Conservation (phyloP, 805 yeast genomes). For the Vanderwaltozyma polyspora region DNA sequence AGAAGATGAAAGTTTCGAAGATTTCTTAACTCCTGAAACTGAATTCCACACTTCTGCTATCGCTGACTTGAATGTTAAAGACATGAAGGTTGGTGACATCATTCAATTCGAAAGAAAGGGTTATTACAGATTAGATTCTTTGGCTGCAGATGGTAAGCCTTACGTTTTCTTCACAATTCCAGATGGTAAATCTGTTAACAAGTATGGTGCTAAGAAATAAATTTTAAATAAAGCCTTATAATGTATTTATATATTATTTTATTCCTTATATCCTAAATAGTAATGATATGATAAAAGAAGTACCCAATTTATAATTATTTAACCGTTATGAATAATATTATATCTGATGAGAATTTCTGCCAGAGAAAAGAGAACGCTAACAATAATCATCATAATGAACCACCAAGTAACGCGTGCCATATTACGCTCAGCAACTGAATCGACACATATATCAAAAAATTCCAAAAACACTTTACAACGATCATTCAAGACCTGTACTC, state of each 20-base stretch:
- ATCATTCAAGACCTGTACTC: constrained; percentile 89
- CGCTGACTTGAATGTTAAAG: constrained; percentile 70
- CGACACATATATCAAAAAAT: constrained; percentile 84
- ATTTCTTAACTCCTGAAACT: constrained; percentile 78
- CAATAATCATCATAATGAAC: constrained; percentile 69
- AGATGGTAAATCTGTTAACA: constrained; percentile 79
- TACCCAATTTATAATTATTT: no score
- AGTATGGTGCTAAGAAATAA: constrained; percentile 59
- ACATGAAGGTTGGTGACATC: constrained; percentile 73
- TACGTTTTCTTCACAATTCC: constrained; percentile 87
- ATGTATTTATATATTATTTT: not conserved
- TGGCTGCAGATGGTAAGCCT: constrained; percentile 44
- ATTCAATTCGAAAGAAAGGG: constrained; percentile 97
- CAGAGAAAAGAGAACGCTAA: constrained; percentile 67
- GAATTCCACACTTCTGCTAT: constrained; percentile 69
- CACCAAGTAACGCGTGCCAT: constrained; percentile 88
- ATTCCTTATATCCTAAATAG: not conserved
- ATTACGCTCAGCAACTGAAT: constrained; percentile 85
- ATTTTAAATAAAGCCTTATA: constrained; percentile 4
- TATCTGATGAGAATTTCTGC: constrained; percentile 57
- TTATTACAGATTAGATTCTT: constrained; percentile 70
- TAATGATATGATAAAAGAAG: not conserved
- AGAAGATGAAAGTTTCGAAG: constrained; percentile 88
- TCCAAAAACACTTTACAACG: constrained; percentile 89
- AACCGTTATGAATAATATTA: constrained; percentile 34